Evolutionary conservation across 2,329 filamentous ascomycete species (phyloP), one percentile per base, ranked within the genome.

Genomic region (Botrytis porri): DNA sequence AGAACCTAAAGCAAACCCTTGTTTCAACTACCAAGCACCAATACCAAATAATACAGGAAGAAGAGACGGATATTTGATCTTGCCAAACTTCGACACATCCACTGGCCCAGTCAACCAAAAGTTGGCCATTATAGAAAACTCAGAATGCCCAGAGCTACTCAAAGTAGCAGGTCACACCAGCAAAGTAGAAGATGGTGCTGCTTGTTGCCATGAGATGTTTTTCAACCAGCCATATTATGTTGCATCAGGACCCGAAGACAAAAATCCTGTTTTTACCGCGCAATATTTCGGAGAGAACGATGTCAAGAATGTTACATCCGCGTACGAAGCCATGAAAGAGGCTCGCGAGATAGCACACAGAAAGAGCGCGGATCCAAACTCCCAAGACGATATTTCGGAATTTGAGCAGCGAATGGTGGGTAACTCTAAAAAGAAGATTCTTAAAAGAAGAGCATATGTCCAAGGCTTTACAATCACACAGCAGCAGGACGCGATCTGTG

Each of bases 281-380:
- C 62, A 65, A 65, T 65, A 35, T 4, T 65, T 65, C 29, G 41
- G 41, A 12, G 41, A 48, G 32, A 14, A 48, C 4, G n/a, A 48
- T 35, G 41, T 65, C 22, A 14, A 48, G 10, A 7, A 29, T 18
- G 48, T 65, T 10, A 48, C 29, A 35, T 41, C 41, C 20, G 62
- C 62, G 6, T 65, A 35, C 10, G 62, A 65, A 48, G 62, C 62
- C 20, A 65, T 65, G 62, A 65, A 65, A 29, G 62, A 45, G 41
- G 62, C 41, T 35, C 62, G 62, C 20, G 29, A 65, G 18, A 45
- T 65, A 25, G 29, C 41, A 1, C 62, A 48, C n/a, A 41, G 62
- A 35, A 65, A 35, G 41, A 22, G 20, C 20, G 25, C 29, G 7
- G 41, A 41, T 22, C 41, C 41, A 65, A 35, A 65, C 18, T 25